Base-by-base conservation (phyloP, 257 asterid species). In the Nicotiana knightiana region DNA sequence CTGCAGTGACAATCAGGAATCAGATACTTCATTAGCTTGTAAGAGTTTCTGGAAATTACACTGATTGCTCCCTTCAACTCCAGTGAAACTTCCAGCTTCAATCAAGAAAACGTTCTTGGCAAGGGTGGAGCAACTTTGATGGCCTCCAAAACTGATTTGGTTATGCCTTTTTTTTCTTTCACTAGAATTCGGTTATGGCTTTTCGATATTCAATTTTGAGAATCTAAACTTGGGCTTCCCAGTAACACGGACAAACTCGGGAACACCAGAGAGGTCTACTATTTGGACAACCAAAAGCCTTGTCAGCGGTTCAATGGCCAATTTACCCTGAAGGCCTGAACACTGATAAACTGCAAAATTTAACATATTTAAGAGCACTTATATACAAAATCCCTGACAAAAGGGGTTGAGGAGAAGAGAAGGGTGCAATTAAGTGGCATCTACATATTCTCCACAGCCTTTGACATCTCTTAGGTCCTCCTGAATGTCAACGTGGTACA, bases 201-300 rank as follows among this genome's bases (percentile, higher is more conserved):
- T 43, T 70, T 68, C 10, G 18, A n/a, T 39, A 39, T 39, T 68
- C 57, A 39, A 71, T 71, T 24, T 75, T 51, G 43, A 17, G 63
- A 75, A 75, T 75, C 79, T 26, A 75, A 13, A 58, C 63, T 51
- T 75, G 79, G 46, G 43, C 28, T 75, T 75, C 10, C 79, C 16
- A 51, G 28, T 15, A 15, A 6, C 46, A 26, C 39, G 61, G 39
- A 24, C 61, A 0, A 48, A 71, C 61, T 71, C 61, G 24, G 28
- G 79, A 70, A 70, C 13, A 71, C 79, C 21, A 6, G 24, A 21
- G 61, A 71, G 46, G 79, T 48, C 79, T 7, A 24, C 80, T 75
- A 75, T 75, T 75, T 75, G 80, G 63, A 75, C 79, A 3, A 59
- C 79, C 39, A 51, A 39, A 75, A 51, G 64, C 80, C 30, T 75